Percentiles rank a stretch among this genome's conserved stretches.
Conservation (phyloP, 805 yeast species). For the Limtongia smithiae region DNA sequence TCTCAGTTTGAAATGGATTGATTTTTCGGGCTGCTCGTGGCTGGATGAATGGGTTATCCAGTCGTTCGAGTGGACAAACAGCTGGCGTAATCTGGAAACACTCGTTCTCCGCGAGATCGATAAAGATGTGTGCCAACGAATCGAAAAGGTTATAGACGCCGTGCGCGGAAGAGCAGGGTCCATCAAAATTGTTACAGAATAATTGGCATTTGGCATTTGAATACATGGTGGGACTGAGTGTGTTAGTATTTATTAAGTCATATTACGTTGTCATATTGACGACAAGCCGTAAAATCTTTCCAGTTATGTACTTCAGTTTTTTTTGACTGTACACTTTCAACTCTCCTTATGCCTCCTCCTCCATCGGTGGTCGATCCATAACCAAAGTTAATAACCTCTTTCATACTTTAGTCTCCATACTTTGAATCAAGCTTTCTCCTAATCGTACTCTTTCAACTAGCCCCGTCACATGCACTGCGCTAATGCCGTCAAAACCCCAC, state of each 20-base stretch:
- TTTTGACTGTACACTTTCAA: too few species aligned
- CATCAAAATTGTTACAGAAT: conserved; percentile 1
- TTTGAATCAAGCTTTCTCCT: too few species aligned
- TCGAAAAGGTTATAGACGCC: neutral
- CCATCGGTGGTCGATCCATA: too few species aligned
- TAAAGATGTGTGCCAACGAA: neutral
- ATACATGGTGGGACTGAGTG: too few species aligned
- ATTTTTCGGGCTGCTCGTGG: conserved; percentile 25
- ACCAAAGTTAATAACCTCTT: too few species aligned
- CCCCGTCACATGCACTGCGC: neutral
- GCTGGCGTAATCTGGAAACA: conserved; percentile 19
- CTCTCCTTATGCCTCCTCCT: too few species aligned
- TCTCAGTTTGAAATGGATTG: conserved; percentile 23
- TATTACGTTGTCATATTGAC: too few species aligned
- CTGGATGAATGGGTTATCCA: conserved; percentile 14
- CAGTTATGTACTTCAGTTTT: too few species aligned
- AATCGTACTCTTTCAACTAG: neutral
- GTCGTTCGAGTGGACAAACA: conserved; percentile 23
- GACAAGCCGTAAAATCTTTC: too few species aligned
- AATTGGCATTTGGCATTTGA: too few species aligned
- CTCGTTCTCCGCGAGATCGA: conserved; percentile 16
- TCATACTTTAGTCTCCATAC: too few species aligned
- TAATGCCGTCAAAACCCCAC: neutral
- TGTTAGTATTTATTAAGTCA: too few species aligned
- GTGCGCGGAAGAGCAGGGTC: neutral